Evolutionary conservation across 805 yeast genomes (phyloP).

Genomic region (Kazachstania psychrophila): DNA sequence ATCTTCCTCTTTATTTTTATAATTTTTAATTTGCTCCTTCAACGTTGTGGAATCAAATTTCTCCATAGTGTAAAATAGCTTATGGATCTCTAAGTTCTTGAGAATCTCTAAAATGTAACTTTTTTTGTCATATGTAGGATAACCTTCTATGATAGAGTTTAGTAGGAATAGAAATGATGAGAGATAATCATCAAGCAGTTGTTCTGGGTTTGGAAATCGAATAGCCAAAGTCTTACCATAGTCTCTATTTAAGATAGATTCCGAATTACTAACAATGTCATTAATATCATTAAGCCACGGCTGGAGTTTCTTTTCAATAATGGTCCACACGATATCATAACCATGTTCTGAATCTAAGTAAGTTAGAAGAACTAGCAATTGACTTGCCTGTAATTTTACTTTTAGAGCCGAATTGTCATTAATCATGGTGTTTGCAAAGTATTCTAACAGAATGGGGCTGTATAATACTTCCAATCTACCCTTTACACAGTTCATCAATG

Average conservation of each 20-base stretch:
- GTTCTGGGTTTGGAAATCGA: conserved; percentile 13
- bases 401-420: conserved; percentile 10
- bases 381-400: conserved; percentile 16
- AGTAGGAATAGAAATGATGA: conserved; percentile 61
- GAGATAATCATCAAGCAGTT: conserved; percentile 44
- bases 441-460: conserved; percentile 8
- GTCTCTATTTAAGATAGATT: background rate
- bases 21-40: conserved; percentile 56
- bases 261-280: conserved; percentile 4
- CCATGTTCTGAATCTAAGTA: conserved; percentile 23
- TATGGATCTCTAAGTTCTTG: conserved; percentile 46
- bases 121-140: conserved; percentile 29
- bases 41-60: conserved; percentile 48
- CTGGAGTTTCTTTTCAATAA: conserved; percentile 6
- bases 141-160: conserved; percentile 49
- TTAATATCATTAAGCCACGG: conserved; percentile 9
- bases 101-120: conserved; percentile 53
- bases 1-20: conserved; percentile 33
- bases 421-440: conserved; percentile 12
- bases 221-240: conserved; percentile 1
- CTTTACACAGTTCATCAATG: conserved; percentile 15
- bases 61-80: conserved; percentile 44
- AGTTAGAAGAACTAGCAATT: conserved; percentile 20
- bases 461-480: conserved; percentile 13
- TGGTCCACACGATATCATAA: conserved; percentile 13